A percentile compares a stretch with the other conserved stretches of the same genome.
Conservation (phyloP, 2,329 filamentous ascomycete genomes). For the Mollisia scopiformis region DNA sequence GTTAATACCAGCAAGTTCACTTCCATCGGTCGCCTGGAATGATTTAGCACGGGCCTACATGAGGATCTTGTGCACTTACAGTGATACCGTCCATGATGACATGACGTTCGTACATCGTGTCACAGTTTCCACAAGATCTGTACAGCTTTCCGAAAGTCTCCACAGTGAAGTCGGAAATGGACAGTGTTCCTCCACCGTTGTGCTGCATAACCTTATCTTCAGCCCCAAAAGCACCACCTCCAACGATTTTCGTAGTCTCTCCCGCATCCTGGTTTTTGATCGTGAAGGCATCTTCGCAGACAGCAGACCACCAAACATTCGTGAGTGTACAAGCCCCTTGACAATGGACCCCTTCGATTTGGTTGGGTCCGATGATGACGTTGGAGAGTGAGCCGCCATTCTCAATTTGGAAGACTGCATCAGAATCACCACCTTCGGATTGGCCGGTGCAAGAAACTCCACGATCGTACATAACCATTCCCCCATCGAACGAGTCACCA, state of each 20-base stretch:
- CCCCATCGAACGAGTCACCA: conserved; percentile 49
- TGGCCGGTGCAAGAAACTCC: conserved; percentile 45
- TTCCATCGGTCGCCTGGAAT: conserved; percentile 44
- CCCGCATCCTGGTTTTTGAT: conserved; percentile 30
- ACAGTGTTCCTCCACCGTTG: conserved; percentile 44
- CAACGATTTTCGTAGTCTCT: conserved; percentile 45
- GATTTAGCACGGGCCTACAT: too few species aligned
- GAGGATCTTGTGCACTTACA: too few species aligned
- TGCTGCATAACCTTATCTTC: conserved; percentile 44
- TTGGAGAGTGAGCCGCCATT: conserved; percentile 38
- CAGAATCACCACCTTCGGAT: conserved; percentile 42
- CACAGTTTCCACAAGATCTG: conserved; percentile 54
- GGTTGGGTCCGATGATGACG: conserved; percentile 39
- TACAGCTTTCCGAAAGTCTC: conserved; percentile 51
- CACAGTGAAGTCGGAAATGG: conserved; percentile 42
- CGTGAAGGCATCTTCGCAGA: conserved; percentile 32
- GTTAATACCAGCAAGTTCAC: conserved; percentile 20
- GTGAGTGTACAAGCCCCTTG: conserved; percentile 31
- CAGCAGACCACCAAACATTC: conserved; percentile 32
- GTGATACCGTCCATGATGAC: conserved; percentile 46
- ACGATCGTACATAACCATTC: conserved; percentile 48
- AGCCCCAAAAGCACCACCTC: conserved; percentile 47
- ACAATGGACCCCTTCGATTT: conserved; percentile 37
- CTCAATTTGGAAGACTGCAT: conserved; percentile 39
- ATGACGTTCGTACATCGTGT: conserved; percentile 29